Evolutionary conservation across 208 protist species (phyloP), one percentile per base, ranked within the genome.

Genomic region (Crithidia sp.): DNA sequence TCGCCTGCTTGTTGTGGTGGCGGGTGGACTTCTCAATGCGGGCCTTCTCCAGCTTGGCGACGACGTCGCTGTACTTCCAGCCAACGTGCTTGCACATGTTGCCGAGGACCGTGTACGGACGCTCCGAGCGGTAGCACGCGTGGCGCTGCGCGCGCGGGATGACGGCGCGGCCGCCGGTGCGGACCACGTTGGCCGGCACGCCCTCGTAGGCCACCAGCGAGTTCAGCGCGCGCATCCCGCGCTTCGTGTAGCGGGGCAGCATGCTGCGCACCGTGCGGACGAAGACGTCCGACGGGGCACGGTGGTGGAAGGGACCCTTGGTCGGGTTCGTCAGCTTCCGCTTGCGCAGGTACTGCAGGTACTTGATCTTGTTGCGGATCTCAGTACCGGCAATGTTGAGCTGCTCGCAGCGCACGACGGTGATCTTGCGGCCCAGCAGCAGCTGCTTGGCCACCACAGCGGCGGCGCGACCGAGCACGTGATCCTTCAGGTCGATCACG

Each of bases 361-460:
- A 95, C 93, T 95, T 97, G 84, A 94, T 90, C 92, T 99, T 99
- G 98, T 99, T 99, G 79, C 98, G 98, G 86, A 98, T 94, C 81
- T 99, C 85, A 36, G 95, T 88, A 56, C 98, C 98, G 44, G 95
- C 96, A 66, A 99, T 96, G 76, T 88, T 96, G 61, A 99, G 82
- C 73, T 99, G 92, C 89, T 99, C 98, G 83, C 95, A 98, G 59
- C 98, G 92, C 43, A 99, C 97, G 37, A 98, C 91, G 54, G 98
- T 98, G 74, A 99, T 92, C 65, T 98, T 93, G 85, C 99, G 95
- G 52, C 99, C 99, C 62, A 85, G 79, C 2, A 99, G 90, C 40
- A 99, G 83, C 85, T 99, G 91, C 93, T 99, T 99, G 68, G 99
- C 98, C 19, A 99, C 87, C 55, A 98, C 92, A 44, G 98, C 98